Base-by-base conservation (phyloP, 441 rosid genomes). In the Eugenia klotzschiana region DNA sequence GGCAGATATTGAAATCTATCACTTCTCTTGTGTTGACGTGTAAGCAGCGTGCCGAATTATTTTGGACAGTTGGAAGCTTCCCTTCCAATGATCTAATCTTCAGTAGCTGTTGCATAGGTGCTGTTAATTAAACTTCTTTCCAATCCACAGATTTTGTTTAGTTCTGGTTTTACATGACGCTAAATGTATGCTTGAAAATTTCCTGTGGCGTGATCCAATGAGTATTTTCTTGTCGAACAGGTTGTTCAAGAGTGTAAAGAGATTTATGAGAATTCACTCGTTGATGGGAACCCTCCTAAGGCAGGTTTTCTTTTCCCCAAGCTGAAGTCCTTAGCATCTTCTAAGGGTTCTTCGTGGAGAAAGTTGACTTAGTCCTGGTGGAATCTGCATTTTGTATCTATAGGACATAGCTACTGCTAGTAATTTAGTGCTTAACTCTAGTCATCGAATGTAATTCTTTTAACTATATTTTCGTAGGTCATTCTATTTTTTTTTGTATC, bases 171-270 rank as follows among this genome's bases (percentile, higher is more conserved):
- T 27, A 15, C 52, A 69, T 9, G 46, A 37, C 3, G 46, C 77
- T 37, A 37, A 37, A 69, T 69, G n/a, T 2, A 1, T 37, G 77
- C 15, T 2, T 69, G 77, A 69, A 69, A 69, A 37, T 20, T 69
- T 33, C 77, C 46, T 2, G 77, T 37, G 40, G 25, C 27, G 0
- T 80, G 82, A 51, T 25, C 43, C 40, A 27, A 51, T 27, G 60
- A n/a, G 46, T 27, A 33, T 52, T 55, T 46, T 51, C 18, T 25
- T 89, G 85, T 57, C 25, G 16, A 85, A 81, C 92, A 97, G 99
- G 98, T 97, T 49, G 95, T 94, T 79, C 99, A 94, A 88, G 99
- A 97, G 86, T 97, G 98, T 92, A 96, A 87, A 89, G 99, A 96
- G 84, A 96, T 97, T 55, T 96, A 94, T 41, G 98, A 94, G 90